These are phyloP conservation scores for Termitomyces sp. DNA, from an alignment of 768 basidiomycete species.

Conservation along the genomic window DNA sequence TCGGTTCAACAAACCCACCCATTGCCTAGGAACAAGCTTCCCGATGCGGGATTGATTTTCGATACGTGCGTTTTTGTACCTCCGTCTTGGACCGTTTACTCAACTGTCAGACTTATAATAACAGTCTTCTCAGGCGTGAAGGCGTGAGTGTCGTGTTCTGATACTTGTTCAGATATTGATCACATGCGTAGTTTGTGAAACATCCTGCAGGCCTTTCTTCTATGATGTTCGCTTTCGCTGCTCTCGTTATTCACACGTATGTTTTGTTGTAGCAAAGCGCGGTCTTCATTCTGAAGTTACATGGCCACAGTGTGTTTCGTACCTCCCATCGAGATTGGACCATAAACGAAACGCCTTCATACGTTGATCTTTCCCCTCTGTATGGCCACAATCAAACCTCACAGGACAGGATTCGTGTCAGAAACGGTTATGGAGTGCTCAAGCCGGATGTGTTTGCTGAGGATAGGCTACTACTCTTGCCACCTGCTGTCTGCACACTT, in stretches of 20 bases:
- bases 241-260: slow-evolving; percentile 75
- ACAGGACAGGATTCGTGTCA: slow-evolving; percentile 51
- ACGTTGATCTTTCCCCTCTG: slow-evolving; percentile 78
- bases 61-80: slow-evolving; percentile 46
- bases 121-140: slow-evolving; percentile 58
- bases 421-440: slow-evolving; percentile 62
- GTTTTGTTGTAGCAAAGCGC: slow-evolving; percentile 7
- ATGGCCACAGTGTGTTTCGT: slow-evolving; percentile 63
- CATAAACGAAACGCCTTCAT: slow-evolving; percentile 83
- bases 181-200: slow-evolving; percentile 46
- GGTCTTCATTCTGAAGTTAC: neutral
- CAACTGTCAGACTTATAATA: slow-evolving; percentile 1
- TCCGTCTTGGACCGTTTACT: neutral
- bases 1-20: slow-evolving; percentile 71
- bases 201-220: slow-evolving; percentile 80
- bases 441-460: slow-evolving; percentile 75
- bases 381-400: slow-evolving; percentile 69
- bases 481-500: slow-evolving; percentile 68
- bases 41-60: slow-evolving; percentile 76
- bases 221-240: slow-evolving; percentile 78
- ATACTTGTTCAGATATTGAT: neutral
- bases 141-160: slow-evolving; percentile 34
- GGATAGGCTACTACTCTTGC: slow-evolving; percentile 72
- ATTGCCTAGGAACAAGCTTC: slow-evolving; percentile 61
- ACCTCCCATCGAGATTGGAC: slow-evolving; percentile 61